A percentile compares a stretch with the other conserved stretches of the same genome.
phyloP scores from a whole-genome alignment of 495 filamentous ascomycete genomes.

The Penicillium parvum region DNA sequence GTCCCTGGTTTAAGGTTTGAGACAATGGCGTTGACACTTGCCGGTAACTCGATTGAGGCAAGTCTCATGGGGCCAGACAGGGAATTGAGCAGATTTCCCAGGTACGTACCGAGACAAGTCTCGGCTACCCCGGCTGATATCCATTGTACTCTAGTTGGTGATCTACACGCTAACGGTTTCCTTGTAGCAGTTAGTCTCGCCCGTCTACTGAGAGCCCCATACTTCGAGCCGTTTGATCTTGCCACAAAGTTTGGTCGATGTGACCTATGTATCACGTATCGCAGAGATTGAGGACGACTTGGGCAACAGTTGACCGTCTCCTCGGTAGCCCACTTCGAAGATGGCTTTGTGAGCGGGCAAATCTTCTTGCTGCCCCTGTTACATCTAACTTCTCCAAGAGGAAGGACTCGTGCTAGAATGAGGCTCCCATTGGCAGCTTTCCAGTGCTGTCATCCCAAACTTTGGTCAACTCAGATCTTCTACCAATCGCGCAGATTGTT shows the following conservation, averaged over 20 bases:
- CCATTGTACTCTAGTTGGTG: neutral
- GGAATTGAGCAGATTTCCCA: neutral
- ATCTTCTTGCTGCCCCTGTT: neutral
- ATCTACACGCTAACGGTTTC: neutral
- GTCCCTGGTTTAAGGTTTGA: slow-evolving; percentile 10
- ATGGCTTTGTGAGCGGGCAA: neutral
- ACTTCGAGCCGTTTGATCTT: slow-evolving; percentile 4
- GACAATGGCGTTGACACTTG: slow-evolving; percentile 8
- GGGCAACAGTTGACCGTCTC: slow-evolving; percentile 12
- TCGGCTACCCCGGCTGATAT: neutral
- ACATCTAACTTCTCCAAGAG: neutral
- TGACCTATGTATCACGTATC: slow-evolving; percentile 19
- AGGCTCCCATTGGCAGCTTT: slow-evolving; percentile 8
- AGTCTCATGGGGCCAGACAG: neutral
- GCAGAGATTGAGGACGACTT: slow-evolving; percentile 20
- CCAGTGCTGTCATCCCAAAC: slow-evolving; percentile 11
- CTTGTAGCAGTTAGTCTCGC: neutral
- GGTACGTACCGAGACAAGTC: neutral
- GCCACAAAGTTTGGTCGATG: slow-evolving; percentile 21
- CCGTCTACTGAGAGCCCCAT: no score
- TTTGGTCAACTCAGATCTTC: slow-evolving; percentile 14
- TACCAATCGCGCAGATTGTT: slow-evolving; percentile 9
- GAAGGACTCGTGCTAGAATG: neutral
- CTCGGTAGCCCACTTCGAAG: slow-evolving; percentile 9
- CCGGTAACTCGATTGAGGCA: no score